Evolutionary conservation across 2,329 filamentous ascomycete genomes (phyloP).

Genomic region (Scopulariopsis brevicaulis): DNA sequence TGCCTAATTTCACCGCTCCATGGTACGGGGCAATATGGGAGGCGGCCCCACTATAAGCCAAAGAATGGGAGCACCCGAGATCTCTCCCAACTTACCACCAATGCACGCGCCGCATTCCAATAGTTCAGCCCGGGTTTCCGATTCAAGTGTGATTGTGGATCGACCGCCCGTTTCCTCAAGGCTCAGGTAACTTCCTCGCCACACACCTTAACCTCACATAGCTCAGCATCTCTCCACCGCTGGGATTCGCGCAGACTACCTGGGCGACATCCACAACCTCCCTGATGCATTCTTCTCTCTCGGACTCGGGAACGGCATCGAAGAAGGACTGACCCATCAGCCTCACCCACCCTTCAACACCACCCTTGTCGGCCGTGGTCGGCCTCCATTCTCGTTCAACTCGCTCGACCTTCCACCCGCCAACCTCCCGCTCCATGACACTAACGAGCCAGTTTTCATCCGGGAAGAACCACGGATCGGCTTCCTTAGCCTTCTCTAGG

Average conservation of each 20-base stretch:
- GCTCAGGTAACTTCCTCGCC: constrained; percentile 22
- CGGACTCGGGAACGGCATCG: constrained; percentile 33
- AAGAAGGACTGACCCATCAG: constrained; percentile 51
- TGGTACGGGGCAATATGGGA: too few species aligned
- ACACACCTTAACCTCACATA: constrained; percentile 43
- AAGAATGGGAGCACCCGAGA: neutral
- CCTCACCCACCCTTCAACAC: constrained; percentile 54
- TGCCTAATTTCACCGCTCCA: neutral
- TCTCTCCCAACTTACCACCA: neutral
- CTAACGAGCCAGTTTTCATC: constrained; percentile 45
- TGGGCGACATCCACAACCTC: constrained; percentile 44
- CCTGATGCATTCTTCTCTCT: constrained; percentile 37
- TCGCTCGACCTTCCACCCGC: constrained; percentile 36
- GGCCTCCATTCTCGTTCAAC: constrained; percentile 55
- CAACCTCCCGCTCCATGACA: constrained; percentile 27
- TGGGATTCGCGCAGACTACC: constrained; percentile 39
- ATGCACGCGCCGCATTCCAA: neutral
- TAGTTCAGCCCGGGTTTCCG: neutral
- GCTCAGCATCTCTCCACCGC: constrained; percentile 42
- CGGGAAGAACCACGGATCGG: constrained; percentile 62
- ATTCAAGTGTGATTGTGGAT: neutral
- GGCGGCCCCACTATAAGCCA: neutral
- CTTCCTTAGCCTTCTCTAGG: constrained; percentile 31
- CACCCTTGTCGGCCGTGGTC: constrained; percentile 45
- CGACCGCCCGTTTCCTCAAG: neutral